Base-by-base conservation (phyloP, 2,329 filamentous ascomycete species). In the Colletotrichum musae region DNA sequence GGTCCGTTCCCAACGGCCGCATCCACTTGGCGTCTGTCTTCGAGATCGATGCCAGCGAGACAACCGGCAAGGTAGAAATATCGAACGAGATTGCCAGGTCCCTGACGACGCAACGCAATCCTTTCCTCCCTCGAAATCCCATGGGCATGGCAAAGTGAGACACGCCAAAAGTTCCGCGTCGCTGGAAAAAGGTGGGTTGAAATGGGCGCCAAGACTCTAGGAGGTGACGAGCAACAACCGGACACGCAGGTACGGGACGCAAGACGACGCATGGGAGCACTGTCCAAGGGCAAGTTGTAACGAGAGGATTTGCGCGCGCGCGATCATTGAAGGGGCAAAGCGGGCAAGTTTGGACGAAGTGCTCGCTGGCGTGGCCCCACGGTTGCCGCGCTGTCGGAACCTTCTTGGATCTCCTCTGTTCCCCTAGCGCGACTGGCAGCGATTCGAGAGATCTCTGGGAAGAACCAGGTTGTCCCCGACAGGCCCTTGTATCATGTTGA, bases 121-220 rank as follows among this genome's bases (percentile, higher is more conserved):
- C 59, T 43, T 36, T 36, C 32, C 32, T 36, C 32, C 39, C 58
- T 43, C 54, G 36, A 43, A 45, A 57, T 21, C 36, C 32, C 36
- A 53, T n/a, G 48, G 26, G 39, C 60, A 68, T 43, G 64, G n/a
- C 41, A 54, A 61, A 45, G 43, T 69, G 66, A 69, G 66, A 69
- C 66, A 60, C 61, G 66, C 66, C 66, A 65, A 65, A 69, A 69
- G 66, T 65, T 45, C 66, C 66, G 66, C 66, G 54, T 69, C 48
- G 45, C 56, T 69, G 66, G 66, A 59, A 65, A 52, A 51, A 66
- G 61, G 61, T 65, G 61, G 61, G 36, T 10, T 63, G 43, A 39
- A 41, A 24, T 53, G 24, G 41, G 32, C 45, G 50, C 54, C 65
- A 68, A 69, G 61, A 9, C 39, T 41, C 54, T 48, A 50, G 32